Conservation (phyloP, 2,329 filamentous ascomycete genomes). For the Cytospora leucostoma region DNA sequence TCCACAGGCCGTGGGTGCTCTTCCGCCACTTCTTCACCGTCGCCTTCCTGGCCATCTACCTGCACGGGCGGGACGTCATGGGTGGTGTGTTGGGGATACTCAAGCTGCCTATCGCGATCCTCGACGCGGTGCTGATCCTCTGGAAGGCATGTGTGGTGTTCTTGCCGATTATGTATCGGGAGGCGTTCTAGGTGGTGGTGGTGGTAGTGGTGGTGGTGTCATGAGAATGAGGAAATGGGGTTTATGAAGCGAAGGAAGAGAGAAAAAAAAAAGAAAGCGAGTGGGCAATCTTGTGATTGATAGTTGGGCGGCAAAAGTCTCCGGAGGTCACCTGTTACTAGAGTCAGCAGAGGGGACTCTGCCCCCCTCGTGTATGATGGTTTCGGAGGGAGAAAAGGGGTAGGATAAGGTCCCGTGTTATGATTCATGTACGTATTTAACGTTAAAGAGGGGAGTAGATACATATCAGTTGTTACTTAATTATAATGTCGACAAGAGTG, state of each 20-base stretch:
- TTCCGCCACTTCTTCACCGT: constrained; percentile 95
- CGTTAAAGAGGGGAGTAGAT: not conserved
- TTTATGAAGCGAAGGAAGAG: not conserved
- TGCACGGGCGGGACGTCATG: constrained; percentile 46
- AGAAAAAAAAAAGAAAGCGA: not conserved
- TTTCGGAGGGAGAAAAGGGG: constrained; percentile 3
- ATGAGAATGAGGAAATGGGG: too few relatives aligned
- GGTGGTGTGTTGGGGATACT: constrained; percentile 53
- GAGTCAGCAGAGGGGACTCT: not conserved
- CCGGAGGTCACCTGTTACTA: not conserved
- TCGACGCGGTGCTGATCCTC: constrained; percentile 69
- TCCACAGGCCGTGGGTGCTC: constrained; percentile 74
- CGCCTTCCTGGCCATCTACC: constrained; percentile 83
- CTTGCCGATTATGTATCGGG: constrained; percentile 75
- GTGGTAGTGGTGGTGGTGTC: too few relatives aligned
- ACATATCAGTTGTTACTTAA: not conserved
- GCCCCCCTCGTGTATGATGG: not conserved
- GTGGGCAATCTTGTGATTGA: not conserved
- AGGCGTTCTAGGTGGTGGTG: constrained; percentile 49
- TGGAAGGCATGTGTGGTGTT: constrained; percentile 82
- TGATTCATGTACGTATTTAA: constrained; percentile 5
- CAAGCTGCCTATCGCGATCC: constrained; percentile 64
- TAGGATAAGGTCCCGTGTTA: not conserved
- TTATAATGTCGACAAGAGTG: not conserved
- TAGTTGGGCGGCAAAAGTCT: not conserved